Percentiles rank a stretch among this genome's conserved stretches.
phyloP scores from a whole-genome alignment of 2,329 filamentous ascomycete species.

The Stagonosporopsis tanaceti region DNA sequence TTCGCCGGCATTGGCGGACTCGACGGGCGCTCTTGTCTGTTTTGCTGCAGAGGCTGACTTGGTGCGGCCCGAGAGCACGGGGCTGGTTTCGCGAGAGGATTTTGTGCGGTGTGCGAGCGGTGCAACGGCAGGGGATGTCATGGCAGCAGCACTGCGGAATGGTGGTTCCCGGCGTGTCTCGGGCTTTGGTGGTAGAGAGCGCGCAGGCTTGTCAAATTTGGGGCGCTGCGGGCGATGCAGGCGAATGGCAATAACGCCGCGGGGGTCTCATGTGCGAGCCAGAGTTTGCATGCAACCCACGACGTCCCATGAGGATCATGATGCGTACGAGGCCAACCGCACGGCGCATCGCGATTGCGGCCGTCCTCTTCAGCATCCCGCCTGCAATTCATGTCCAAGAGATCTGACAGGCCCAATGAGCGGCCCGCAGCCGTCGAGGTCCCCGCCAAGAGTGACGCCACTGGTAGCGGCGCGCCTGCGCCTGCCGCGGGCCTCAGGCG shows the following conservation, averaged over 20 bases:
- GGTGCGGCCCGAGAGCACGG: constrained; percentile 30
- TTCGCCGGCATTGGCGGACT: constrained; percentile 32
- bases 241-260: constrained; percentile 16
- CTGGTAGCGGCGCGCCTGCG: constrained; percentile 12
- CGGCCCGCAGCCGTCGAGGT: constrained; percentile 22
- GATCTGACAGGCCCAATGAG: constrained; percentile 14
- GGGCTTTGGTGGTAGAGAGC: constrained; percentile 16
- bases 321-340: not conserved
- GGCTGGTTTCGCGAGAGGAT: constrained; percentile 30
- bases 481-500: constrained; percentile 31
- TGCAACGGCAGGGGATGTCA: constrained; percentile 23
- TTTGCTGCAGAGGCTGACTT: constrained; percentile 27
- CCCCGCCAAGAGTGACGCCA: constrained; percentile 27
- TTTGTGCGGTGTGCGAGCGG: constrained; percentile 29
- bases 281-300: constrained; percentile 17
- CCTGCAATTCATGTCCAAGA: not conserved
- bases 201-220: constrained; percentile 21
- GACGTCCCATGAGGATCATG: constrained; percentile 8
- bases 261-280: constrained; percentile 19
- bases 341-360: not conserved
- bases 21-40: constrained; percentile 26
- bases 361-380: not conserved
- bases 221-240: not conserved
- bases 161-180: constrained; percentile 20
- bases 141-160: constrained; percentile 16